A percentile compares a stretch with the other conserved stretches of the same genome.
Conservation (phyloP, 371 early-diverging fungal species). For the Chytridium lagenaria region DNA sequence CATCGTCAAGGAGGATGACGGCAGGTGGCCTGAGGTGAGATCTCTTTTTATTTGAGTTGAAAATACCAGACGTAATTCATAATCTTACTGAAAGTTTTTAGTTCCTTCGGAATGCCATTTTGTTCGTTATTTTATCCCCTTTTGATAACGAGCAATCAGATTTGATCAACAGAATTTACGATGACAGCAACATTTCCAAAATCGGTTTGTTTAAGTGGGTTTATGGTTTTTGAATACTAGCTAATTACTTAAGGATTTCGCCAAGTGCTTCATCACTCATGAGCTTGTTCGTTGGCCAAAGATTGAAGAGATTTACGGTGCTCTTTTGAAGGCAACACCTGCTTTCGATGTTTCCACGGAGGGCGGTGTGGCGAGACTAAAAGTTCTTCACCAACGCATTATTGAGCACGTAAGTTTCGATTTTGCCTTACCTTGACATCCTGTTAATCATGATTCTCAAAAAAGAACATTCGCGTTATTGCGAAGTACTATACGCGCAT, state of each 20-base stretch:
- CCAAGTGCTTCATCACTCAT: constrained; percentile 85
- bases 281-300: constrained; percentile 95
- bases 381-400: constrained; percentile 88
- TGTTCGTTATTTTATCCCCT: constrained; percentile 88
- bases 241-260: constrained; percentile 66
- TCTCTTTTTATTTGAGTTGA: background rate
- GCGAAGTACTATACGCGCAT: constrained; percentile 94
- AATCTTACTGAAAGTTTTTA: background rate
- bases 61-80: background rate
- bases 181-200: constrained; percentile 78
- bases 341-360: constrained; percentile 77
- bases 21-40: constrained; percentile 76
- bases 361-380: constrained; percentile 79
- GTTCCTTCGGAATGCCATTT: constrained; percentile 73
- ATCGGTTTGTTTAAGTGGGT: constrained; percentile 72
- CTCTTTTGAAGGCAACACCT: constrained; percentile 68
- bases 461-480: constrained; percentile 90
- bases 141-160: constrained; percentile 96
- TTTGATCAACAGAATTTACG: constrained; percentile 80
- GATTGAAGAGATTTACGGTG: constrained; percentile 86
- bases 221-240: constrained; percentile 14
- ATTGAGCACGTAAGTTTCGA: constrained; percentile 82
- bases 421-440: too few species aligned
- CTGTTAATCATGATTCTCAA: too few species aligned
- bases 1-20: constrained; percentile 76